A percentile compares a stretch with the other conserved stretches of the same genome.
phyloP scores from a whole-genome alignment of 2,329 filamentous ascomycete species.

The Ophiocordyceps robertsii region DNA sequence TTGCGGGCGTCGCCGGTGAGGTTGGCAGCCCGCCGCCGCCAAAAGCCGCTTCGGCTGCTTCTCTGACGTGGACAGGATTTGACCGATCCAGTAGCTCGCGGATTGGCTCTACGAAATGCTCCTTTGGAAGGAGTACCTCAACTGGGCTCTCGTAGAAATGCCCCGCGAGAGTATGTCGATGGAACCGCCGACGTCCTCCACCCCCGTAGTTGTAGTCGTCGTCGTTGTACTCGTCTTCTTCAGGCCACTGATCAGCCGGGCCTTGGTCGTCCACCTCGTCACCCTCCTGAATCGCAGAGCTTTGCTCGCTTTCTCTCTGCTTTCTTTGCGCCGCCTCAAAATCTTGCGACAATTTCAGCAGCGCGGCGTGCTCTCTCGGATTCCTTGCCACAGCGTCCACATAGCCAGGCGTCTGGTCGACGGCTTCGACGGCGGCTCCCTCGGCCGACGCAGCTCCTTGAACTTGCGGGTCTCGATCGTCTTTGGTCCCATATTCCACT shows the following conservation, averaged over 20 bases:
- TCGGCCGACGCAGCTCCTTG: background rate
- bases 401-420: constrained; percentile 20
- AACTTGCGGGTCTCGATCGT: constrained; percentile 1
- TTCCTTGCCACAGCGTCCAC: constrained; percentile 36
- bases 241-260: constrained; percentile 14
- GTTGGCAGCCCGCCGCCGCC: constrained; percentile 65
- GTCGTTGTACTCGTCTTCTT: constrained; percentile 16
- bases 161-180: constrained; percentile 62
- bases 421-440: constrained; percentile 1
- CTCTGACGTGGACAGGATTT: constrained; percentile 60
- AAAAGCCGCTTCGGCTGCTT: constrained; percentile 59
- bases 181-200: constrained; percentile 38
- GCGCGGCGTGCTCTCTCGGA: constrained; percentile 40
- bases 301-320: constrained; percentile 18
- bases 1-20: constrained; percentile 57
- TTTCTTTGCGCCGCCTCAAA: constrained; percentile 33
- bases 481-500: constrained; percentile 18
- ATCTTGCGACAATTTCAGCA: constrained; percentile 42
- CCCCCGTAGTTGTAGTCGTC: constrained; percentile 8
- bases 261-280: constrained; percentile 13
- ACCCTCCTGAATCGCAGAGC: constrained; percentile 9
- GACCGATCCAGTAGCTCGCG: constrained; percentile 51
- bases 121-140: constrained; percentile 61
- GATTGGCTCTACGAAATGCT: constrained; percentile 58
- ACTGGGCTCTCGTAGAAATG: constrained; percentile 60